phyloP scores from a whole-genome alignment of 352 stramenopile genomes.

The Phytophthora crassamura region DNA sequence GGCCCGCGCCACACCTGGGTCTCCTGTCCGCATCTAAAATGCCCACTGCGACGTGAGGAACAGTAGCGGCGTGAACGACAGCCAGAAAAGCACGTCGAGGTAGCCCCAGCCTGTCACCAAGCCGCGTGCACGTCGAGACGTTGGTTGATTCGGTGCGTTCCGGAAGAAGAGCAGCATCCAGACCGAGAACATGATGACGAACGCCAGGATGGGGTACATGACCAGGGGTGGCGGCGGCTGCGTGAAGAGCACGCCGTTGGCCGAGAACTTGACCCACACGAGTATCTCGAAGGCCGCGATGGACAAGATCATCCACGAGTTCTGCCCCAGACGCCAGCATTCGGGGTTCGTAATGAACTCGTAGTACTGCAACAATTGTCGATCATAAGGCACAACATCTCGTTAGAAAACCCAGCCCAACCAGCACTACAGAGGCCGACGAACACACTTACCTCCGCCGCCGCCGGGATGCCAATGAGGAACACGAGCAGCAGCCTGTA shows the following conservation, averaged over 20 bases:
- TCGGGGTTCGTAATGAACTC: slow-evolving; percentile 86
- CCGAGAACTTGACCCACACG: slow-evolving; percentile 86
- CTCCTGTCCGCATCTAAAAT: slow-evolving; percentile 42
- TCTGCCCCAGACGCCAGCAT: slow-evolving; percentile 78
- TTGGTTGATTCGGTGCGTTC: slow-evolving; percentile 15
- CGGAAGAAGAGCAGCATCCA: slow-evolving; percentile 85
- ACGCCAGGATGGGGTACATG: slow-evolving; percentile 64
- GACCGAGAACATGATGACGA: slow-evolving; percentile 68
- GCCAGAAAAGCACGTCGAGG: slow-evolving; percentile 88
- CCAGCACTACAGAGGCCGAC: not conserved
- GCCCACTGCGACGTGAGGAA: slow-evolving; percentile 87
- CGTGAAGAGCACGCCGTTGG: slow-evolving; percentile 63
- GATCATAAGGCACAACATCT: not conserved
- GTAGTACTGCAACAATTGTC: slow-evolving; percentile 63
- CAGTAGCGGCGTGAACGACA: slow-evolving; percentile 82
- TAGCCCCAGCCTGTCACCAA: slow-evolving; percentile 57
- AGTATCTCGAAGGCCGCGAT: slow-evolving; percentile 82
- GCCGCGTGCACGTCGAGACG: slow-evolving; percentile 19
- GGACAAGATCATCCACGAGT: slow-evolving; percentile 85
- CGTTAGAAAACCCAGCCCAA: slow-evolving; percentile 9
- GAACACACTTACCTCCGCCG: slow-evolving; percentile 60
- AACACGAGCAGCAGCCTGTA: slow-evolving; percentile 83
- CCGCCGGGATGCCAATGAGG: slow-evolving; percentile 79
- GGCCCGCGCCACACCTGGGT: too few species aligned
- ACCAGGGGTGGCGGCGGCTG: slow-evolving; percentile 62